phyloP scores from a whole-genome alignment of 1,284 basidiomycete genomes.

The Irpex lacteus region DNA sequence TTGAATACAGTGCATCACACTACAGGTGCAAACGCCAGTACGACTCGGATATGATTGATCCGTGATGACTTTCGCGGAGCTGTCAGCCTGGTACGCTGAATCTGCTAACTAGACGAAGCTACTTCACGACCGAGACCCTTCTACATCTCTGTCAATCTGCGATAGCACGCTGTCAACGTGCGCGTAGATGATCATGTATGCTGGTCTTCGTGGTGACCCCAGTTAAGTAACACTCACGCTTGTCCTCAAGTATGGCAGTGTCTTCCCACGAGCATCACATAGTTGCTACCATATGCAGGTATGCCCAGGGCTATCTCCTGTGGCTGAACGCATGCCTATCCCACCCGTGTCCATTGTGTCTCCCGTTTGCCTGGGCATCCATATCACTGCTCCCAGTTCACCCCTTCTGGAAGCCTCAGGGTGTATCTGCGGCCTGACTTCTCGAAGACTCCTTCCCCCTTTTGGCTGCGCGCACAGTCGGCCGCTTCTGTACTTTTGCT shows the following conservation, averaged over 20 bases:
- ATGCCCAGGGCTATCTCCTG: not conserved
- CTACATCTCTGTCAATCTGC: not conserved
- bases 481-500: not conserved
- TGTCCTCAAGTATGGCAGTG: conserved; percentile 1
- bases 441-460: not conserved
- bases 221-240: conserved; percentile 2
- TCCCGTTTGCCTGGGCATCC: not conserved
- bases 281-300: not conserved
- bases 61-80: conserved; percentile 1
- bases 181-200: not conserved
- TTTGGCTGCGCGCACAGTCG: conserved; percentile 1
- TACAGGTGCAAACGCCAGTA: not conserved
- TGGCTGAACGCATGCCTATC: not conserved
- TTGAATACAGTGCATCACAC: not conserved
- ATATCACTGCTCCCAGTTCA: not conserved
- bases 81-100: not conserved
- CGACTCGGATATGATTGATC: not conserved
- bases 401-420: not conserved
- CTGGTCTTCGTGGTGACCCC: not conserved
- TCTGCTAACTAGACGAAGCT: not conserved
- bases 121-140: not conserved
- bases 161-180: not conserved
- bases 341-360: not conserved
- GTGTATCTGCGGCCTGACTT: not conserved
- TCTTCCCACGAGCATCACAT: not conserved